A percentile compares a stretch with the other conserved stretches of the same genome.
These are phyloP conservation scores for Hypoxylon sp. DNA, from an alignment of 2,329 filamentous ascomycete genomes.

Conservation along the genomic window DNA sequence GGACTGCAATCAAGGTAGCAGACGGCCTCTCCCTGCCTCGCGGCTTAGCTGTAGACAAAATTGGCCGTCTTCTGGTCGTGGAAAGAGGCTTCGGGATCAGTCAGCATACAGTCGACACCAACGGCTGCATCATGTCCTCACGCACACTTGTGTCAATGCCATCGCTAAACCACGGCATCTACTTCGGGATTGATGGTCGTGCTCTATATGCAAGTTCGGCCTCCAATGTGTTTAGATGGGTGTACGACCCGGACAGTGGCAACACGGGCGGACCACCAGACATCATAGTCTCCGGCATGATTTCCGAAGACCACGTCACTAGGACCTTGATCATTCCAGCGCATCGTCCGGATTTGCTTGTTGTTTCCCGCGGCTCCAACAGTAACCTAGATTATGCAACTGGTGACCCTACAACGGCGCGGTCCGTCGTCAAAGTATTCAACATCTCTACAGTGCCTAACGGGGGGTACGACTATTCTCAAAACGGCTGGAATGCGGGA, in stretches of 20 bases:
- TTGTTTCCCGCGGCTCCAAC: constrained; percentile 70
- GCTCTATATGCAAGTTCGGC: constrained; percentile 63
- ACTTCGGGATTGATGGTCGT: constrained; percentile 56
- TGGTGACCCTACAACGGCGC: constrained; percentile 62
- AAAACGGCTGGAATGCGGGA: constrained; percentile 57
- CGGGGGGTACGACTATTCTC: constrained; percentile 59
- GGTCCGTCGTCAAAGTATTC: constrained; percentile 70
- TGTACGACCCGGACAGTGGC: constrained; percentile 65
- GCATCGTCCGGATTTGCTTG: constrained; percentile 64
- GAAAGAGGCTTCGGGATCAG: constrained; percentile 49
- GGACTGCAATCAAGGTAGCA: constrained; percentile 49
- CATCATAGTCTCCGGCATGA: constrained; percentile 69
- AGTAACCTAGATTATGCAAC: constrained; percentile 69
- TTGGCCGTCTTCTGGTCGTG: constrained; percentile 51
- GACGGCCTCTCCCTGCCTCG: constrained; percentile 47
- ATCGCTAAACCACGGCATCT: constrained; percentile 61
- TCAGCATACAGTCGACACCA: constrained; percentile 49
- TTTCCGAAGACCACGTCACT: constrained; percentile 66
- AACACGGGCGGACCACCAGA: constrained; percentile 56
- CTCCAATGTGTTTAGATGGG: constrained; percentile 67
- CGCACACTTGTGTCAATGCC: constrained; percentile 42
- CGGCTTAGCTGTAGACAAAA: constrained; percentile 46
- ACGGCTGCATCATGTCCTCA: constrained; percentile 49
- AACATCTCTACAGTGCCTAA: constrained; percentile 46
- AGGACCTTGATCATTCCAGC: constrained; percentile 70